Percentiles rank a stretch among this genome's conserved stretches.
phyloP scores from a whole-genome alignment of 2,329 filamentous ascomycete genomes.

The Hirsutella rhossiliensis region DNA sequence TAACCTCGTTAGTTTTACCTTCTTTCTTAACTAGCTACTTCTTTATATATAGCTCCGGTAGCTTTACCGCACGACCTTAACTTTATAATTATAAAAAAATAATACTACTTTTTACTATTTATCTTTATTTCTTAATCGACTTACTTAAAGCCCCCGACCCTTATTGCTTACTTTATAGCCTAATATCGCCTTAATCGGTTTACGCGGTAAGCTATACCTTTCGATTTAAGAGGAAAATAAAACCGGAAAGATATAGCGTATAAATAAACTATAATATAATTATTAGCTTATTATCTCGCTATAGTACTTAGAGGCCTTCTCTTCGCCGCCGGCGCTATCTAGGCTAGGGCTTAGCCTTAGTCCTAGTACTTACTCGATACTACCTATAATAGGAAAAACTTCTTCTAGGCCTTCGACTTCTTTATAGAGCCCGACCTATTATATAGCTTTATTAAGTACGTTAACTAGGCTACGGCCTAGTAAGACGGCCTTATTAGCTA shows the following conservation, averaged over 20 bases:
- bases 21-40: neutral
- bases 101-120: too few species aligned
- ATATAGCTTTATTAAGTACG: constrained; percentile 61
- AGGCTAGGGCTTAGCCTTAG: constrained; percentile 5
- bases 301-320: constrained; percentile 16
- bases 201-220: neutral
- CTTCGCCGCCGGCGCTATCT: constrained; percentile 9
- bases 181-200: too few species aligned
- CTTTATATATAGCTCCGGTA: too few species aligned
- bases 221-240: neutral
- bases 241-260: neutral
- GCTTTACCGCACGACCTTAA: too few species aligned
- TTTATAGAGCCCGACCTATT: constrained; percentile 55
- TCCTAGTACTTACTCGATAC: constrained; percentile 33
- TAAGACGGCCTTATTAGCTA: constrained; percentile 45
- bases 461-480: constrained; percentile 43
- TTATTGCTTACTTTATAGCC: neutral
- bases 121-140: constrained; percentile 2
- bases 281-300: constrained; percentile 6
- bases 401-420: constrained; percentile 45
- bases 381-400: constrained; percentile 38
- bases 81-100: too few species aligned
- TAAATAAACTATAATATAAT: constrained; percentile 7
- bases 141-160: neutral
- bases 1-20: neutral